Evolutionary conservation across 2,329 filamentous ascomycete genomes (phyloP).

Genomic region (Chaetomium sp.): DNA sequence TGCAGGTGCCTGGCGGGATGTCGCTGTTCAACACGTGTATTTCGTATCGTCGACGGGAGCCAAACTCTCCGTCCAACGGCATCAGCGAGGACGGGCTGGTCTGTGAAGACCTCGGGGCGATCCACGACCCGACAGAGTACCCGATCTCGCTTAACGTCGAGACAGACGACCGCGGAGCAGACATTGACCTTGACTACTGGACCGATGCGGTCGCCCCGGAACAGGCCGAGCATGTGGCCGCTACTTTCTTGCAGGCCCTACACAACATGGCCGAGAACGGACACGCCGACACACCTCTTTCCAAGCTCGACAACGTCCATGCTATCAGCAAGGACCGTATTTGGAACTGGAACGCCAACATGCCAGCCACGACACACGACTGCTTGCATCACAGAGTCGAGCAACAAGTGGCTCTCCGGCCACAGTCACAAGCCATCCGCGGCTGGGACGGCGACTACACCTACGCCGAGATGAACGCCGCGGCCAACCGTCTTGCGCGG

Average conservation of each 20-base stretch:
- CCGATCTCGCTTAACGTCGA: constrained; percentile 24
- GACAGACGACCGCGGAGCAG: constrained; percentile 12
- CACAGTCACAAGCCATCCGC: constrained; percentile 25
- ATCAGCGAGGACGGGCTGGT: background rate
- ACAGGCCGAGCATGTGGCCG: constrained; percentile 19
- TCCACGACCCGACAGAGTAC: constrained; percentile 24
- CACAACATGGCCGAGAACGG: constrained; percentile 14
- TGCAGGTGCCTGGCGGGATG: constrained; percentile 21
- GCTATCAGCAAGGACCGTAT: constrained; percentile 12
- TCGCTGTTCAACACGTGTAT: constrained; percentile 23
- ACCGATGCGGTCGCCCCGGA: constrained; percentile 15
- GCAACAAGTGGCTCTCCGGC: constrained; percentile 22
- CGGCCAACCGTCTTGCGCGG: constrained; percentile 16
- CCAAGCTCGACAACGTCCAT: constrained; percentile 16
- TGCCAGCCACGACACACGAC: constrained; percentile 14
- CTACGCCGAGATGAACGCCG: constrained; percentile 18
- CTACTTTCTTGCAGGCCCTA: constrained; percentile 19
- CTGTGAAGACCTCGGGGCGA: constrained; percentile 16
- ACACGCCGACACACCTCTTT: constrained; percentile 10
- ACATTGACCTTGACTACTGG: constrained; percentile 23
- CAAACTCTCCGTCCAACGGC: background rate
- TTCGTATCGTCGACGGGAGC: constrained; percentile 19
- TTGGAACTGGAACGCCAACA: constrained; percentile 21
- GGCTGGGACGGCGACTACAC: constrained; percentile 20
- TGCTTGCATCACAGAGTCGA: constrained; percentile 23